Conservation (phyloP, 257 asterid species). For the Scutellaria minor region DNA sequence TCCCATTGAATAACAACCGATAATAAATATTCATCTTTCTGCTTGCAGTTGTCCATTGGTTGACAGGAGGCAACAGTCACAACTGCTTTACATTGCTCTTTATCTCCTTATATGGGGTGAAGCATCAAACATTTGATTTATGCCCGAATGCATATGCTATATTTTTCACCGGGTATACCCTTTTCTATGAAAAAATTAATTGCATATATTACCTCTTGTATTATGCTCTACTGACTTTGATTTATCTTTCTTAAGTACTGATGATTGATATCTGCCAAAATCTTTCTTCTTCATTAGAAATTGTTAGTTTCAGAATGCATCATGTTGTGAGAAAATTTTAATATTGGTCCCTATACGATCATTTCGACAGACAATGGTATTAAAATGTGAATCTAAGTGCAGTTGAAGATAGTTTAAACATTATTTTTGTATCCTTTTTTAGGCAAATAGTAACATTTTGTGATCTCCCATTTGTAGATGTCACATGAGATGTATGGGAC, state of each 20-base stretch:
- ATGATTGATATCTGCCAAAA: conserved; percentile 16
- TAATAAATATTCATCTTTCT: conserved; percentile 30
- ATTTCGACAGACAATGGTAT: not conserved
- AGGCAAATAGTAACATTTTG: conserved; percentile 23
- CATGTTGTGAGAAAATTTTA: not conserved
- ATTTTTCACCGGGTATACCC: conserved; percentile 84
- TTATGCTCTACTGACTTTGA: not conserved
- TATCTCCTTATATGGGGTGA: conserved; percentile 99
- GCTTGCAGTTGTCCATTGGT: conserved; percentile 62
- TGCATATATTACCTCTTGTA: not conserved
- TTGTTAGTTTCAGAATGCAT: not conserved
- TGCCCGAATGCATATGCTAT: conserved; percentile 99
- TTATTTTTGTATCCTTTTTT: not conserved
- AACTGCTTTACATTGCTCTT: conserved; percentile 92
- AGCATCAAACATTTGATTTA: conserved; percentile 96
- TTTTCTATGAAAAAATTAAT: conserved; percentile 32
- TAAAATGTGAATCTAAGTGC: not conserved
- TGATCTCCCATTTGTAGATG: conserved; percentile 63
- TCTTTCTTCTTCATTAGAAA: not conserved
- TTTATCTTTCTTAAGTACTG: not conserved
- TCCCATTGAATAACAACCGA: conserved; percentile 10
- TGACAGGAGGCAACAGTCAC: conserved; percentile 72
- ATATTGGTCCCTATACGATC: not conserved
- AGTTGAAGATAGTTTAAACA: not conserved
- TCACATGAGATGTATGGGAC: conserved; percentile 77